Percentiles rank a stretch among this genome's conserved stretches.
phyloP scores from a whole-genome alignment of 176 grass and related monocot species.

The Zoysia japonica region DNA sequence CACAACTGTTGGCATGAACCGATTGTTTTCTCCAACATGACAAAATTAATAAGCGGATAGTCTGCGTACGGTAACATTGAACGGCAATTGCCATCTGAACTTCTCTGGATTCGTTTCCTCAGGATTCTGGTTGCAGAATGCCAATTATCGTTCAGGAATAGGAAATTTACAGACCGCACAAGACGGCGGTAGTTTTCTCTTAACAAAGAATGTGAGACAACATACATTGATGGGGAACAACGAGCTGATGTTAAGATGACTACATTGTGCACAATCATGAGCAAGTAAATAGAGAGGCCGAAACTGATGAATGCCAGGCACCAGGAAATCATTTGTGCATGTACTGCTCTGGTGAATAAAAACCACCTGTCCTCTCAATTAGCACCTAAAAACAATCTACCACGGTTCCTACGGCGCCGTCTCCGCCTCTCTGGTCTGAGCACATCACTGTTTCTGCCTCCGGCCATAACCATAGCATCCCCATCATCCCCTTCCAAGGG shows the following conservation, averaged over 20 bases:
- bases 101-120: no score
- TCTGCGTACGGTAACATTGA: background rate
- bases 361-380: slow-evolving; percentile 41
- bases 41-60: slow-evolving; percentile 1
- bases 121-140: background rate
- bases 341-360: slow-evolving; percentile 34
- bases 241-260: slow-evolving; percentile 48
- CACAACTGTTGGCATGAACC: slow-evolving; percentile 9
- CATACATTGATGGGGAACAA: slow-evolving; percentile 49
- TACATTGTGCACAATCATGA: slow-evolving; percentile 64
- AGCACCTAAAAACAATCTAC: slow-evolving; percentile 62
- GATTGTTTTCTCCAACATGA: background rate
- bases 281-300: slow-evolving; percentile 55
- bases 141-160: background rate
- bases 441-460: slow-evolving; percentile 32
- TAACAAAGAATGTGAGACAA: slow-evolving; percentile 49
- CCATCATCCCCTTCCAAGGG: slow-evolving; percentile 55
- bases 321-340: slow-evolving; percentile 49
- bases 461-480: slow-evolving; percentile 31
- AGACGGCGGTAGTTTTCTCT: slow-evolving; percentile 46
- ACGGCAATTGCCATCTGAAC: no score
- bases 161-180: slow-evolving; percentile 31
- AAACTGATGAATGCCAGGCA: slow-evolving; percentile 57
- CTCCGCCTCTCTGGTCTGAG: slow-evolving; percentile 54
- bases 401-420: slow-evolving; percentile 63